Evolutionary conservation across 1,139 yeast species (phyloP).

Genomic region (Kurtzmaniella quercitrusa): DNA sequence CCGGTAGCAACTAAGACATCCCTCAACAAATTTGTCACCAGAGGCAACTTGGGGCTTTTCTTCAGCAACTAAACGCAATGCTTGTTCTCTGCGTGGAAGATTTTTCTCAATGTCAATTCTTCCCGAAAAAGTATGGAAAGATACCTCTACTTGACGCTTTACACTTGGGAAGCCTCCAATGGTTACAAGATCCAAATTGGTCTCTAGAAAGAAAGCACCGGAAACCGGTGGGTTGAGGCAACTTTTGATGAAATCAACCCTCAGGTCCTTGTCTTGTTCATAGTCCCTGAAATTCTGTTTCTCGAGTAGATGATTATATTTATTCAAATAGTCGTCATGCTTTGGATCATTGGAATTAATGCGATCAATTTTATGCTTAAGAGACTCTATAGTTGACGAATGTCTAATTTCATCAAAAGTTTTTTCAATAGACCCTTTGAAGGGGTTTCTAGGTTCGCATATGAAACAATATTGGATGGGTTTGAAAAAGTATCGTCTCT

Average conservation of each 20-base stretch:
- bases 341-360: not conserved
- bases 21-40: not conserved
- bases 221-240: not conserved
- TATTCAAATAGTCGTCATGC: not conserved
- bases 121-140: not conserved
- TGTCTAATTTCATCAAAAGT: not conserved
- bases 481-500: slow-evolving; percentile 19
- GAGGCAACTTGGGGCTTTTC: not conserved
- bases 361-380: not conserved
- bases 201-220: not conserved
- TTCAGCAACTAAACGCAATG: not conserved
- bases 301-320: not conserved
- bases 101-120: not conserved
- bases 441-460: slow-evolving; percentile 14
- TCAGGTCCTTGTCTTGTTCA: not conserved
- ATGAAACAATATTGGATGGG: slow-evolving; percentile 28
- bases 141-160: not conserved
- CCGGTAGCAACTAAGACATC: not conserved
- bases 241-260: not conserved
- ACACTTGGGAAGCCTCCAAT: not conserved
- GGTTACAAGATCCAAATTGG: not conserved
- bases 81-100: not conserved
- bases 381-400: not conserved
- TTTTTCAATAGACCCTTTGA: slow-evolving; percentile 8
- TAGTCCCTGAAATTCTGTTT: not conserved